A percentile compares a stretch with the other conserved stretches of the same genome.
Conservation (phyloP, 345 rosid species). For the Excoecaria agallocha region DNA sequence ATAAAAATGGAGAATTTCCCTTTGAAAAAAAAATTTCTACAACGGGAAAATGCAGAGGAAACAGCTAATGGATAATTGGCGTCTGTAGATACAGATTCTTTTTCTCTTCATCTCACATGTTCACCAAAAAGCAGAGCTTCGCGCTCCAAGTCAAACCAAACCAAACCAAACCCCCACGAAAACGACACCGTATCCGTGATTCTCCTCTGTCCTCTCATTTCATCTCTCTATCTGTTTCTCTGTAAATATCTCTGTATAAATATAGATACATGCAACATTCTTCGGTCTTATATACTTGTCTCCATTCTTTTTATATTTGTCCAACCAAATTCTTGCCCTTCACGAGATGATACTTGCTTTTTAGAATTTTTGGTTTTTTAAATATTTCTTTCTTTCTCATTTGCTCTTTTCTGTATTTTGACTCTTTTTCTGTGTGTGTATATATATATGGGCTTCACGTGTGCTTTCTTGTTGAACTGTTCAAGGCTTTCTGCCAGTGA, state of each 20-base stretch:
- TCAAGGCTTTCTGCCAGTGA: constrained; percentile 5
- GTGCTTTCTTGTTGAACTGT: constrained; percentile 12
- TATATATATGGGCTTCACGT: constrained; percentile 27
- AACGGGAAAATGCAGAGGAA: background rate
- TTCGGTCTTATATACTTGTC: background rate
- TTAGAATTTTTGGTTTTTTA: background rate
- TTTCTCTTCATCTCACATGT: background rate
- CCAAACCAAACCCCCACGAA: constrained; percentile 23
- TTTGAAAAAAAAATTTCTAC: no score
- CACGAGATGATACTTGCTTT: constrained; percentile 20
- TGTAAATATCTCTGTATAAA: background rate
- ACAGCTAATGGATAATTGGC: constrained; percentile 1
- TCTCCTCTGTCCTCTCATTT: constrained; percentile 24
- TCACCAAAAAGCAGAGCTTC: constrained; percentile 8
- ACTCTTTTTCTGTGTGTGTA: background rate
- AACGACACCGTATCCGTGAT: constrained; percentile 50
- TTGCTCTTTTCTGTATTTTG: background rate
- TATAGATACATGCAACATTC: background rate
- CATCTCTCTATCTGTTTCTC: background rate
- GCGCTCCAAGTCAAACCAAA: constrained; percentile 13
- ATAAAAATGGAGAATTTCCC: no score
- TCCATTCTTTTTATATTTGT: background rate
- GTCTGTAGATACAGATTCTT: background rate
- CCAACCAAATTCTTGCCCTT: constrained; percentile 33
- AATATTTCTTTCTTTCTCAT: background rate